Conservation (phyloP, 352 stramenopile species). For the Pythium inflatum region DNA sequence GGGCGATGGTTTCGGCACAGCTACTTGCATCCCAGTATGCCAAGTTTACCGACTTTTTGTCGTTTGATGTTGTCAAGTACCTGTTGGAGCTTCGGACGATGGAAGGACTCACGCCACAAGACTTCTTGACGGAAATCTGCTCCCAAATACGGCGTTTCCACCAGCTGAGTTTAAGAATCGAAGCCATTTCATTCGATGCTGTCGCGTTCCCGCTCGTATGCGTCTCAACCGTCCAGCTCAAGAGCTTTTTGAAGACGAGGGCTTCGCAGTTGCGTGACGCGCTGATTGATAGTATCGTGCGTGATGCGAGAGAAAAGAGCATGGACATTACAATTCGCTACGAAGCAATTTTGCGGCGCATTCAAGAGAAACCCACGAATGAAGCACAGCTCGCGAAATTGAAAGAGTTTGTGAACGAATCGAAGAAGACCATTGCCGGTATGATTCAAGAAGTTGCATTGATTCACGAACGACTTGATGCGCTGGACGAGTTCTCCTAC, state of each 20-base stretch:
- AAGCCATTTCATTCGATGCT: constrained; percentile 72
- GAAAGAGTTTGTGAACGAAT: constrained; percentile 87
- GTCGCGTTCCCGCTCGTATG: constrained; percentile 82
- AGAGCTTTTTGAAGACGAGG: constrained; percentile 66
- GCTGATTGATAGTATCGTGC: constrained; percentile 83
- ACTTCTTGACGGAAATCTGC: constrained; percentile 59
- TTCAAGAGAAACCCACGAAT: constrained; percentile 92
- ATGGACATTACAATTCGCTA: constrained; percentile 90
- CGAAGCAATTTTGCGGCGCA: constrained; percentile 85
- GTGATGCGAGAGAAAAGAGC: constrained; percentile 80
- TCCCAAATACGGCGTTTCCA: constrained; percentile 81
- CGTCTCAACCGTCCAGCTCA: constrained; percentile 68
- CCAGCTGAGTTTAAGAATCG: constrained; percentile 57
- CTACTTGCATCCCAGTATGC: constrained; percentile 73
- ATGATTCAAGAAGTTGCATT: constrained; percentile 78
- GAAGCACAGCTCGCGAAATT: constrained; percentile 91
- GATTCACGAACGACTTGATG: constrained; percentile 75
- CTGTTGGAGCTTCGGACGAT: constrained; percentile 60
- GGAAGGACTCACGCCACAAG: constrained; percentile 22
- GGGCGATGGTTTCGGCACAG: constrained; percentile 69
- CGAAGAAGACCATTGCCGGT: constrained; percentile 73
- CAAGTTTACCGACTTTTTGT: constrained; percentile 82
- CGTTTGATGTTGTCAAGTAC: constrained; percentile 80
- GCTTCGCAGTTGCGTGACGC: constrained; percentile 76
- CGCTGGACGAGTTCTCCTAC: constrained; percentile 84